A percentile compares a stretch with the other conserved stretches of the same genome.
phyloP scores from a whole-genome alignment of 2,329 filamentous ascomycete genomes.

The Alternaria tenuissima region DNA sequence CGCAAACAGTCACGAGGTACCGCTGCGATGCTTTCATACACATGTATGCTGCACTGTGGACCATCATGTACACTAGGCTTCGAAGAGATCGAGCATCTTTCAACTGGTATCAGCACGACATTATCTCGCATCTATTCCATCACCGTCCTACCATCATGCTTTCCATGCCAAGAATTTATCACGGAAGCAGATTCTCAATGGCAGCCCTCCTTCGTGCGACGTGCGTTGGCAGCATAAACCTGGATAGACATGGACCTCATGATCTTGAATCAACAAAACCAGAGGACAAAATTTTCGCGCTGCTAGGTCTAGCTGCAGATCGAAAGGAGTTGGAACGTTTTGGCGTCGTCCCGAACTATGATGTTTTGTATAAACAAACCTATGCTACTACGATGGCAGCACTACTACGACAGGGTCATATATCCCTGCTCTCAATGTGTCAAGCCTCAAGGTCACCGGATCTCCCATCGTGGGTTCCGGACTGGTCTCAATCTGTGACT shows the following conservation, averaged over 20 bases:
- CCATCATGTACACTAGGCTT: too few relatives aligned
- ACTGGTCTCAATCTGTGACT: not conserved
- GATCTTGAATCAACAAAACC: slow-evolving; percentile 22
- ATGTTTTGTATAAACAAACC: not conserved
- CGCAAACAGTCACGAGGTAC: slow-evolving; percentile 1
- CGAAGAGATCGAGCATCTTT: not conserved
- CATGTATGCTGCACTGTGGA: not conserved
- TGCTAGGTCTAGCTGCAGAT: slow-evolving; percentile 25
- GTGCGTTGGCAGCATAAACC: not conserved
- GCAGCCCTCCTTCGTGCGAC: not conserved
- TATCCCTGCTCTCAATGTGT: not conserved
- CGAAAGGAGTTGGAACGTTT: slow-evolving; percentile 13
- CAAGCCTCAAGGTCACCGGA: not conserved
- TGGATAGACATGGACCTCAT: not conserved
- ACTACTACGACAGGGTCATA: not conserved
- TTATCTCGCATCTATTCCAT: not conserved
- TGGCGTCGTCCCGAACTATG: slow-evolving; percentile 17
- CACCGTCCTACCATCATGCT: not conserved
- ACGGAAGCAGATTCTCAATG: not conserved
- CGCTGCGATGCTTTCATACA: not conserved
- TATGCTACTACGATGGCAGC: slow-evolving; percentile 2
- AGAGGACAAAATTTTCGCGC: slow-evolving; percentile 25
- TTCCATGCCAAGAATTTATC: not conserved
- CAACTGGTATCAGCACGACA: not conserved
- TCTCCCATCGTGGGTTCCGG: not conserved